Conservation (phyloP, 1,139 yeast species). For the Yamadazyma sp. region DNA sequence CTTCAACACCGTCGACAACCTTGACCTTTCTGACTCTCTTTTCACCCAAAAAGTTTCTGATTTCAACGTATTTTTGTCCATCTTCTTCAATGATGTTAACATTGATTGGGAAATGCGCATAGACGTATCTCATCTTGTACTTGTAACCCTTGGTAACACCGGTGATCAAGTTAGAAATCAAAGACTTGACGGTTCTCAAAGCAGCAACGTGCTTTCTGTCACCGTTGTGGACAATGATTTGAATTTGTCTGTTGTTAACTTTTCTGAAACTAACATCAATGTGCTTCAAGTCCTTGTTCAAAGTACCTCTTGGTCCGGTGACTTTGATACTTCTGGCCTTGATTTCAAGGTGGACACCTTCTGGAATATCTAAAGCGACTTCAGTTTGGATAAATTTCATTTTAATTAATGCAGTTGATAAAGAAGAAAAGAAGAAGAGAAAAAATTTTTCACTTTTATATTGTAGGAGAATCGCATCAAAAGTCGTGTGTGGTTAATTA, state of each 20-base stretch:
- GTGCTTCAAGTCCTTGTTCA: conserved; percentile 90
- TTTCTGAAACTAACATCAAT: conserved; percentile 90
- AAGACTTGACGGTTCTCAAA: conserved; percentile 96
- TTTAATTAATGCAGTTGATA: conserved; percentile 10
- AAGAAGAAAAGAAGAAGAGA: conserved; percentile 3
- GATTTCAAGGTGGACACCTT: conserved; percentile 88
- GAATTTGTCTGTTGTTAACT: conserved; percentile 69
- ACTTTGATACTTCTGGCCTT: conserved; percentile 90
- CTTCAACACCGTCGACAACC: conserved; percentile 85
- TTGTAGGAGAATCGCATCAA: conserved; percentile 1
- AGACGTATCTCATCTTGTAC: conserved; percentile 99
- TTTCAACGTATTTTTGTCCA: conserved; percentile 79
- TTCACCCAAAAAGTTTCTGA: conserved; percentile 99
- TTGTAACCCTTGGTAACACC: conserved; percentile 99
- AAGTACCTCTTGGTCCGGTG: conserved; percentile 97
- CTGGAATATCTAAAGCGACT: conserved; percentile 90
- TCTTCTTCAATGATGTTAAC: conserved; percentile 82
- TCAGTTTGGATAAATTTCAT: conserved; percentile 97
- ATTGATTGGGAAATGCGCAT: conserved; percentile 99
- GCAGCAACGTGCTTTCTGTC: conserved; percentile 99
- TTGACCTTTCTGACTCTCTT: conserved; percentile 88
- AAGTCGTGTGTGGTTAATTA: conserved; percentile 3
- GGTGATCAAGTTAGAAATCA: conserved; percentile 88
- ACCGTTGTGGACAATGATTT: conserved; percentile 95
- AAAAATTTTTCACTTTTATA: conserved; percentile 10